Evolutionary conservation across 495 filamentous ascomycete species (phyloP), one percentile per base, ranked within the genome.

Genomic region (Xylaria nigripes): DNA sequence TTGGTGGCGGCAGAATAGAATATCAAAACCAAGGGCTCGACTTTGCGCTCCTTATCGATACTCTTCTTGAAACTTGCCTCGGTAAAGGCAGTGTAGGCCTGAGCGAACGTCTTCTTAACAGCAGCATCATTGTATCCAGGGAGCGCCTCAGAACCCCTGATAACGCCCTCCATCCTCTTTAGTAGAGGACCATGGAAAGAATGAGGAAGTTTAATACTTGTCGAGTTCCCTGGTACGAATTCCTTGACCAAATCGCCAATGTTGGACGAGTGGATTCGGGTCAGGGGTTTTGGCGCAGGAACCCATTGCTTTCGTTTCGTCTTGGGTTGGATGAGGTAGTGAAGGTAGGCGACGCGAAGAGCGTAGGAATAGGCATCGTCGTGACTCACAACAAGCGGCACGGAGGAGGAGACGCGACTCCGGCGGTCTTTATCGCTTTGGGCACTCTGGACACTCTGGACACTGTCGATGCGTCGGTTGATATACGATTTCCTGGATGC

Each of bases 1-100:
- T 95, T 96, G 29, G 90, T 72, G 3, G 75, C 72, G n/a, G 67
- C 61, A 18, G 75, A 57, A 85, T 94, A 73, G 85, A 91, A 58
- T 81, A 96, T 78, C 83, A 96, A 73, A 85, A 97, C 61, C 85
- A 97, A 71, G 61, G 95, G 90, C 68, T 99, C 94, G 19, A 95
- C 84, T 62, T 90, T 83, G 48, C 94, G 81, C 66, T 96, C 93
- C 71, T 96, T 95, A 60, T 96, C 90, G 76, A 96, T 68, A 86
- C 92, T 48, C 76, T 86, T 57, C 80, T 91, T 72, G 88, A 97
- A 51, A 81, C 87, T 62, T 83, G 82, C 72, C 85, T 93, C 65
- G 86, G 87, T 76, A 48, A 78, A 71, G 74, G 73, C 74, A 1
- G 71, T 76, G 58, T 76, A 78, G 57, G 95, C 96, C 29, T 84